Evolutionary conservation across 345 rosid genomes (phyloP), one percentile per base, ranked within the genome.

Genomic region (Passiflora organensis): DNA sequence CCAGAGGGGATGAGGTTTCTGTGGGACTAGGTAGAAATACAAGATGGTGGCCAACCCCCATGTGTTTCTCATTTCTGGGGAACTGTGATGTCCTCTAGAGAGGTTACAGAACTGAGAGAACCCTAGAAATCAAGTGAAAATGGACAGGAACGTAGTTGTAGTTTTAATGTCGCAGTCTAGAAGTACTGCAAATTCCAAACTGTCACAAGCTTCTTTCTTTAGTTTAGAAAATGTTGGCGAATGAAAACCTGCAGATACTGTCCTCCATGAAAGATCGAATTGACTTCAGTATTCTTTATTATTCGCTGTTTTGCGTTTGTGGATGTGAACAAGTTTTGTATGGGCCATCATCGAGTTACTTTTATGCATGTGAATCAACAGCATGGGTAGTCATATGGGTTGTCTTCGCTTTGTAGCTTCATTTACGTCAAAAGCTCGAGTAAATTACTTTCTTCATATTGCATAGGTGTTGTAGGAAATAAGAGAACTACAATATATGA

Each of bases 341-440:
- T 50, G 61, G 64, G 70, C 57, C 68, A 63, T n/a, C n/a, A n/a
- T 48, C 43, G n/a, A 58, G 51, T 59, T 56, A 49, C 60, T 46
- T 55, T 46, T 38, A 16, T 57, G 56, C 59, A 34, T 36, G 59
- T 58, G 76, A 55, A 67, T 71, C 66, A 48, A 59, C 53, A 53
- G 76, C 66, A 71, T 74, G 82, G 82, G 70, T 34, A 24, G 45
- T 74, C 72, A 71, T 70, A 62, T 68, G 79, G 72, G 59, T 51
- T 78, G 79, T 68, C 70, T 64, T 51, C 58, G 22, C 47, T 21
- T 51, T 28, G 32, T 21, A 13, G 15, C 36, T 28, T 13, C 19
- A 32, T 41, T 37, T 25, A 1, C n/a, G 18, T 23, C 38, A 15
- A 38, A 32, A 28, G 23, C 13, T 47, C 11, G 2, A 20, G 20